These are phyloP conservation scores for Datura wrightii DNA, from an alignment of 257 asterid genomes.

Conservation along the genomic window DNA sequence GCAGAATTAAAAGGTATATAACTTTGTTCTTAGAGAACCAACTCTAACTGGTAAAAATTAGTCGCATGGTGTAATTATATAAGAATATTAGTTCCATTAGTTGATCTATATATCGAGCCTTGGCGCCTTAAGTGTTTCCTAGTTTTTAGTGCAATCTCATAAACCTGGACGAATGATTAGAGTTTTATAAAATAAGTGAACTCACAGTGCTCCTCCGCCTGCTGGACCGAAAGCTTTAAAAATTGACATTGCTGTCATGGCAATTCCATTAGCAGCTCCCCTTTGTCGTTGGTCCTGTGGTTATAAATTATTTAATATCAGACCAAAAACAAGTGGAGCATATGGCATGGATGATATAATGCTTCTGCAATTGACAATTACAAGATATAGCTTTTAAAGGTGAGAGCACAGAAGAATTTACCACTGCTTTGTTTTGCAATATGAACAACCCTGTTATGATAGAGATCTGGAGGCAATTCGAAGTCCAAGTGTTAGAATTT, in stretches of 20 bases:
- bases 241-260: conserved; percentile 90
- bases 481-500: conserved; percentile 25
- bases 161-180: background rate
- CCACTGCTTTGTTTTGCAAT: conserved; percentile 87
- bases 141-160: background rate
- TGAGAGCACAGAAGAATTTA: conserved; percentile 39
- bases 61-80: background rate
- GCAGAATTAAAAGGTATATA: background rate
- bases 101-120: background rate
- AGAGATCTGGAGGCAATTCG: conserved; percentile 55
- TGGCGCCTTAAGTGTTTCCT: background rate
- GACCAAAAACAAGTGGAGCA: background rate
- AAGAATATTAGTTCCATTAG: background rate
- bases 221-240: conserved; percentile 84
- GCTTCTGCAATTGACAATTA: background rate
- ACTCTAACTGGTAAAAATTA: background rate
- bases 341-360: background rate
- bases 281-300: conserved; percentile 73
- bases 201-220: conserved; percentile 87
- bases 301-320: background rate
- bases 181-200: conserved; percentile 24
- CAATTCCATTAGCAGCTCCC: conserved; percentile 88
- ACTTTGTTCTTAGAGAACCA: background rate
- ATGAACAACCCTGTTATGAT: conserved; percentile 79
- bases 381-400: background rate